These are phyloP conservation scores for Sarocladium kiliense DNA, from an alignment of 2,329 filamentous ascomycete species.

Conservation along the genomic window DNA sequence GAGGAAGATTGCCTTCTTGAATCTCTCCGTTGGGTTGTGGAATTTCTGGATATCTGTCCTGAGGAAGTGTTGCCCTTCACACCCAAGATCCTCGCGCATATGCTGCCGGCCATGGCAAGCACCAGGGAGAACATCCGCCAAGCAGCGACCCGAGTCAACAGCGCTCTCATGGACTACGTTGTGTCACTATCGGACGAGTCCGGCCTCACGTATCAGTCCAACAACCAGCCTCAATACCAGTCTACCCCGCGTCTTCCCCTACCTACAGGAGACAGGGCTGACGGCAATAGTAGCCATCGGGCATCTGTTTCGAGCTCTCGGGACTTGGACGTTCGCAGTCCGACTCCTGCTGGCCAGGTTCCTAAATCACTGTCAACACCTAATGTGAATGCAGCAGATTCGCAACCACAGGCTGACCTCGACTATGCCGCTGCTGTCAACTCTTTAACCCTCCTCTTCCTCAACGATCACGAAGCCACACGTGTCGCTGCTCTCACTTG, in stretches of 20 bases:
- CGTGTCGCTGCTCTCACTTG: constrained; percentile 89
- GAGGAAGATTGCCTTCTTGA: constrained; percentile 92
- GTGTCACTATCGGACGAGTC: constrained; percentile 78
- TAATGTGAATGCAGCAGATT: constrained; percentile 21
- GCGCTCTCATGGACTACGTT: constrained; percentile 88
- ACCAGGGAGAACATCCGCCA: constrained; percentile 84
- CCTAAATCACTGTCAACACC: constrained; percentile 41
- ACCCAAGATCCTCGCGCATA: constrained; percentile 83
- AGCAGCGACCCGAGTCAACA: constrained; percentile 85
- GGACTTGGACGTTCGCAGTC: constrained; percentile 48
- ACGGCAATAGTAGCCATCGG: constrained; percentile 43
- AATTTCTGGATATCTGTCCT: constrained; percentile 93
- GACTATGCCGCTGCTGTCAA: constrained; percentile 95
- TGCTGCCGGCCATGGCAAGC: constrained; percentile 90
- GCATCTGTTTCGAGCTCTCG: constrained; percentile 48
- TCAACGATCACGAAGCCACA: constrained; percentile 96
- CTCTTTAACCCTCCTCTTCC: constrained; percentile 84
- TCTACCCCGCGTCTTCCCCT: constrained; percentile 37
- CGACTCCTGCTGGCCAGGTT: constrained; percentile 35
- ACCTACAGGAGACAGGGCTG: constrained; percentile 35
- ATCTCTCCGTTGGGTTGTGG: constrained; percentile 89
- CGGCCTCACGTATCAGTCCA: constrained; percentile 21
- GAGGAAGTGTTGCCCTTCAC: constrained; percentile 96
- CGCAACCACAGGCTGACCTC: constrained; percentile 60
- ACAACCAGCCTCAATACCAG: constrained; percentile 19